A percentile compares a stretch with the other conserved stretches of the same genome.
These are phyloP conservation scores for Pleomassaria siparia DNA, from an alignment of 2,329 filamentous ascomycete species.

Conservation along the genomic window DNA sequence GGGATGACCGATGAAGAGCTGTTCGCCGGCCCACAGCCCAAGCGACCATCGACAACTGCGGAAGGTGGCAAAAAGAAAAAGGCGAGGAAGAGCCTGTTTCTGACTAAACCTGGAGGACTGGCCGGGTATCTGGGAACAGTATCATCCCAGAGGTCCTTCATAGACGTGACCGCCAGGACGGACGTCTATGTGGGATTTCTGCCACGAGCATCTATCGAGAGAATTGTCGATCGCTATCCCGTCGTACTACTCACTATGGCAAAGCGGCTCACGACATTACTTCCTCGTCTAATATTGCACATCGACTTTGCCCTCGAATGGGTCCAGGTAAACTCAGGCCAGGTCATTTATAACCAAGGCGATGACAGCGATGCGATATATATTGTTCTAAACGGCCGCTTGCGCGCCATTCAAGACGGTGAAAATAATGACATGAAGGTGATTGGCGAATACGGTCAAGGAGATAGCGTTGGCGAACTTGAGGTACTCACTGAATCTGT, in stretches of 20 bases:
- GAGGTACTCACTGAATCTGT: conserved; percentile 95
- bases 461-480: conserved; percentile 94
- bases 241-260: conserved; percentile 94
- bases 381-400: conserved; percentile 89
- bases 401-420: conserved; percentile 81
- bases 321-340: conserved; percentile 93
- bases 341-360: conserved; percentile 89
- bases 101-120: conserved; percentile 92
- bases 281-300: conserved; percentile 87
- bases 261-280: conserved; percentile 84
- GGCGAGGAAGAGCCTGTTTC: conserved; percentile 71
- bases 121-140: conserved; percentile 94
- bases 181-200: conserved; percentile 98
- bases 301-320: conserved; percentile 98
- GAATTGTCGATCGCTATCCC: conserved; percentile 89
- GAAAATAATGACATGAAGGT: conserved; percentile 81
- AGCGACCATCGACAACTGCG: conserved; percentile 27
- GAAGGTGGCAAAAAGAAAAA: conserved; percentile 47
- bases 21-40: conserved; percentile 28
- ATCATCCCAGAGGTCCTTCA: conserved; percentile 93
- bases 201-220: conserved; percentile 79
- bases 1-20: conserved; percentile 41
- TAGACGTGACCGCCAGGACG: conserved; percentile 95
- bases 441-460: conserved; percentile 90
- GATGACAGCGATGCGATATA: conserved; percentile 99